Conservation (phyloP, 768 basidiomycete species). For the Hortiboletus flavorubellus region DNA sequence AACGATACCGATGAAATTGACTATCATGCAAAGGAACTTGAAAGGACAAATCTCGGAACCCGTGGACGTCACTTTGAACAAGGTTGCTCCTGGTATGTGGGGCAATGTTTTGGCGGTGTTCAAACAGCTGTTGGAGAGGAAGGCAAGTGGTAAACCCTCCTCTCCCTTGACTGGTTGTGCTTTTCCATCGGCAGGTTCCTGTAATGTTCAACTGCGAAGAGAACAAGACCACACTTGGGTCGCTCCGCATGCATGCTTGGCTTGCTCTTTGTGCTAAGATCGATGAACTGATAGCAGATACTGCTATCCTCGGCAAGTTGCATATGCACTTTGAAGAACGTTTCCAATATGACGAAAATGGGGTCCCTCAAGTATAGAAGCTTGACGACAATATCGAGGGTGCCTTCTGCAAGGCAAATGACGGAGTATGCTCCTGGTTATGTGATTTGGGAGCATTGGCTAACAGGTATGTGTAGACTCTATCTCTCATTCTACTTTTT, state of each 20-base stretch:
- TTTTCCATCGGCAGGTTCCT: not conserved
- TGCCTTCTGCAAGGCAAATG: constrained; percentile 88
- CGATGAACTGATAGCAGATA: constrained; percentile 89
- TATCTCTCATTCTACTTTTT: constrained; percentile 85
- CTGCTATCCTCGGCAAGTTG: constrained; percentile 80
- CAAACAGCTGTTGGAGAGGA: constrained; percentile 68
- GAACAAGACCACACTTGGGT: constrained; percentile 63
- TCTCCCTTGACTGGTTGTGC: not conserved
- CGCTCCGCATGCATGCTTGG: constrained; percentile 83
- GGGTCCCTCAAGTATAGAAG: constrained; percentile 96
- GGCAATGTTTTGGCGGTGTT: constrained; percentile 77
- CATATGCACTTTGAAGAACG: constrained; percentile 88
- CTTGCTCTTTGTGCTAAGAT: constrained; percentile 77
- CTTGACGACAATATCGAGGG: constrained; percentile 96
- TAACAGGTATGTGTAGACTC: constrained; percentile 49
- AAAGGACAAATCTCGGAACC: constrained; percentile 89
- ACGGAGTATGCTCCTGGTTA: constrained; percentile 50
- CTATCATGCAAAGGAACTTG: constrained; percentile 65
- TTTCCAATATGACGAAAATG: constrained; percentile 92
- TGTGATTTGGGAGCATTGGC: not conserved
- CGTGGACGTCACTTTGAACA: constrained; percentile 79
- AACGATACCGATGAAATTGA: not conserved
- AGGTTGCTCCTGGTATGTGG: constrained; percentile 86
- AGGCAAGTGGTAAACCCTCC: constrained; percentile 73
- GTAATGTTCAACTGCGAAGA: constrained; percentile 96